phyloP scores from a whole-genome alignment of 768 basidiomycete genomes.

The Atractiella rhizophila region DNA sequence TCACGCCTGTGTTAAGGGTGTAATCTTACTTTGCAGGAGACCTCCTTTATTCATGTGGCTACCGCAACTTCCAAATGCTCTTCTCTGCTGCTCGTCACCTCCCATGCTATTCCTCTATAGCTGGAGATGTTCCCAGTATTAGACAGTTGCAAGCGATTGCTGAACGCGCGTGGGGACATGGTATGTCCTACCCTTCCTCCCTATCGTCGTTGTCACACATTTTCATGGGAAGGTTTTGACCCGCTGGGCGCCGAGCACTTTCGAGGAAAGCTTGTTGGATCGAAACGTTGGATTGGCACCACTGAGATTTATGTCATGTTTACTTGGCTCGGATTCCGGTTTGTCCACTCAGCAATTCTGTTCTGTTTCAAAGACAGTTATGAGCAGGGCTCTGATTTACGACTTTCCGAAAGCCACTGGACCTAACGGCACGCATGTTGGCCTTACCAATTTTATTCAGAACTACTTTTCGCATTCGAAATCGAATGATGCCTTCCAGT shows the following conservation, averaged over 20 bases:
- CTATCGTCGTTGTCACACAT: background rate
- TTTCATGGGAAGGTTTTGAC: slow-evolving; percentile 9
- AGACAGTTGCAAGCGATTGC: slow-evolving; percentile 9
- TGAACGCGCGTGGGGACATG: slow-evolving; percentile 11
- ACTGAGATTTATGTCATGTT: slow-evolving; percentile 15
- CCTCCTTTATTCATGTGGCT: no score
- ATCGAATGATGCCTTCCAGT: slow-evolving; percentile 1
- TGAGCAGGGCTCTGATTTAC: slow-evolving; percentile 7
- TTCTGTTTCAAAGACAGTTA: background rate
- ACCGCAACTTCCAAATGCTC: slow-evolving; percentile 14
- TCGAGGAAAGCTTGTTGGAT: slow-evolving; percentile 6
- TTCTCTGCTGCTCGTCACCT: slow-evolving; percentile 10
- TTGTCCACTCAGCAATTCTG: background rate
- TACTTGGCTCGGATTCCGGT: slow-evolving; percentile 9
- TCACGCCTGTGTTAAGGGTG: no score
- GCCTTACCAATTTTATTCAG: slow-evolving; percentile 6
- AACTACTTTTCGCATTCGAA: slow-evolving; percentile 9
- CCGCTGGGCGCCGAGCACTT: slow-evolving; percentile 11
- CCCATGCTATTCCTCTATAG: background rate
- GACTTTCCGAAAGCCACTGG: slow-evolving; percentile 12
- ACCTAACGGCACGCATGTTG: slow-evolving; percentile 2
- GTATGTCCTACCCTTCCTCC: background rate
- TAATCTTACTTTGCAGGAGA: no score
- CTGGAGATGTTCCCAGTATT: slow-evolving; percentile 10
- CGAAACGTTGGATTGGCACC: slow-evolving; percentile 15